These are phyloP conservation scores for Calendula officinalis DNA, from an alignment of 129 eudicot genomes.

Conservation along the genomic window DNA sequence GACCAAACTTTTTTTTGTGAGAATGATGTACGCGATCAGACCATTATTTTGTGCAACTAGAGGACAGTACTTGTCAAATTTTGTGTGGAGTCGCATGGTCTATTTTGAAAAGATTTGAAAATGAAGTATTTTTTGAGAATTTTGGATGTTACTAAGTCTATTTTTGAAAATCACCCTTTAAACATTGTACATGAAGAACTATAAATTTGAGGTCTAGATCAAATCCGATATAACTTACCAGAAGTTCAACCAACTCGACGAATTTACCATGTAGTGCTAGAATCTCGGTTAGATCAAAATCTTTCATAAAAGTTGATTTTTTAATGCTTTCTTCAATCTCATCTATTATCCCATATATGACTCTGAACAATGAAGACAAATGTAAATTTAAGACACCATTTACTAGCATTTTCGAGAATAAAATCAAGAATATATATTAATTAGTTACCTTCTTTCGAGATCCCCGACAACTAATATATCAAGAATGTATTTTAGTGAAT, in stretches of 20 bases:
- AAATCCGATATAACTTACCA: slow-evolving; percentile 46
- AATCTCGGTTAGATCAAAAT: slow-evolving; percentile 57
- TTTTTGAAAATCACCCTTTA: no score
- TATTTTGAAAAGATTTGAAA: no score
- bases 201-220: slow-evolving; percentile 15
- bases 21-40: no score
- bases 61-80: no score
- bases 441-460: slow-evolving; percentile 72
- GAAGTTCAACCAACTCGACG: slow-evolving; percentile 64
- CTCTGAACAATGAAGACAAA: slow-evolving; percentile 35
- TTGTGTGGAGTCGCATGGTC: no score
- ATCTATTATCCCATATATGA: slow-evolving; percentile 53
- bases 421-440: background rate
- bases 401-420: background rate
- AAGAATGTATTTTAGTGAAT: slow-evolving; percentile 67
- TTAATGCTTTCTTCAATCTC: slow-evolving; percentile 83
- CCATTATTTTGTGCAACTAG: no score
- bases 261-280: slow-evolving; percentile 66
- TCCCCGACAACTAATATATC: slow-evolving; percentile 87
- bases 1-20: no score
- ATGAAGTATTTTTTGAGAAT: no score
- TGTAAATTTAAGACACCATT: background rate
- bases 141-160: no score
- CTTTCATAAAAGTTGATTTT: slow-evolving; percentile 54
- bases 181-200: slow-evolving; percentile 2